phyloP scores from a whole-genome alignment of 257 asterid species.

The Capsicum baccatum region DNA sequence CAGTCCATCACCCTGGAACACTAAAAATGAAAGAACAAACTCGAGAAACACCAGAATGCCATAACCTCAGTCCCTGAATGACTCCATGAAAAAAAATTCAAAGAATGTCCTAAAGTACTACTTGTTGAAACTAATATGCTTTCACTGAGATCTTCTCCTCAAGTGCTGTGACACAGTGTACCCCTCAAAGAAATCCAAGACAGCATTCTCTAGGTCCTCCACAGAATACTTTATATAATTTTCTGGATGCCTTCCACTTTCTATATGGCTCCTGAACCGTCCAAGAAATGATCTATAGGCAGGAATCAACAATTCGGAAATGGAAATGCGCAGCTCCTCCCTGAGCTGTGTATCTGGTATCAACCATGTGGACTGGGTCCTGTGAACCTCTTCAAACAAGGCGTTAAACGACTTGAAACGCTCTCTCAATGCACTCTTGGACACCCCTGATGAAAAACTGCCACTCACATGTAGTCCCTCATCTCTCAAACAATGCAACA shows the following conservation, averaged over 20 bases:
- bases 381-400: slow-evolving; percentile 56
- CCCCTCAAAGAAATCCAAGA: slow-evolving; percentile 53
- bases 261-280: slow-evolving; percentile 53
- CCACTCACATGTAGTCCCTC: slow-evolving; percentile 53
- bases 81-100: slow-evolving; percentile 58
- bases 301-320: slow-evolving; percentile 49
- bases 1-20: slow-evolving; percentile 25
- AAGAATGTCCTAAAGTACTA: slow-evolving; percentile 70
- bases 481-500: slow-evolving; percentile 51
- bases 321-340: slow-evolving; percentile 50
- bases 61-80: slow-evolving; percentile 50
- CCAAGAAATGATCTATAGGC: slow-evolving; percentile 58
- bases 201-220: slow-evolving; percentile 54
- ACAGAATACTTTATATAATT: slow-evolving; percentile 52
- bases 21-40: slow-evolving; percentile 32
- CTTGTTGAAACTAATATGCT: slow-evolving; percentile 34
- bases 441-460: slow-evolving; percentile 51
- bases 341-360: slow-evolving; percentile 60
- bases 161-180: slow-evolving; percentile 36
- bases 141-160: slow-evolving; percentile 69
- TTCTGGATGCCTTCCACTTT: slow-evolving; percentile 56
- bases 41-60: slow-evolving; percentile 35
- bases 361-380: slow-evolving; percentile 53
- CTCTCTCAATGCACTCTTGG: slow-evolving; percentile 49
- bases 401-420: slow-evolving; percentile 55